A percentile compares a stretch with the other conserved stretches of the same genome.
phyloP scores from a whole-genome alignment of 345 rosid genomes.

The Dovyalis caffra region DNA sequence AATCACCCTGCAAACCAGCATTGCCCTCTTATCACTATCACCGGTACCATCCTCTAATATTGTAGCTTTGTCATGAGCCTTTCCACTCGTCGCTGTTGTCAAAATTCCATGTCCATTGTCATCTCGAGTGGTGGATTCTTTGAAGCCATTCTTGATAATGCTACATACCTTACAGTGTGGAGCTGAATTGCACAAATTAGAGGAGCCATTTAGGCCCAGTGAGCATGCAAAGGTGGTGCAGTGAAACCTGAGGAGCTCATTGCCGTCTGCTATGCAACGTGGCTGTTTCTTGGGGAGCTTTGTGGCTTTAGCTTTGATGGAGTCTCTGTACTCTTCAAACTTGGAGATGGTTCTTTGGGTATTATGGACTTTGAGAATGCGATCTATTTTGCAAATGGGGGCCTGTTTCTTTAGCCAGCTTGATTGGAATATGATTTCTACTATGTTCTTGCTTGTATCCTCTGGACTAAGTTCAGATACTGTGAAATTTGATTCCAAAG shows the following conservation, averaged over 20 bases:
- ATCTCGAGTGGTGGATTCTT: conserved; percentile 12
- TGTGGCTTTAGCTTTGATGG: conserved; percentile 62
- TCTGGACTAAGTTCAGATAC: conserved; percentile 69
- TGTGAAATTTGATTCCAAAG: conserved; percentile 16
- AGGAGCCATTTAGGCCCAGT: conserved; percentile 57
- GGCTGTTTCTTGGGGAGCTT: conserved; percentile 61
- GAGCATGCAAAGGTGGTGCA: conserved; percentile 57
- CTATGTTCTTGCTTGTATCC: conserved; percentile 85
- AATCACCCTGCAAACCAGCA: conserved; percentile 79
- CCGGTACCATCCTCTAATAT: conserved; percentile 15
- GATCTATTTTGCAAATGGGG: conserved; percentile 61
- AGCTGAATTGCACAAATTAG: conserved; percentile 58
- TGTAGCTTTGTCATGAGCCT: conserved; percentile 58
- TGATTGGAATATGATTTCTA: conserved; percentile 85
- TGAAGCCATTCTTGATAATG: conserved; percentile 67
- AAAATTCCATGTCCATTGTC: conserved; percentile 43
- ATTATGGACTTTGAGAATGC: conserved; percentile 76
- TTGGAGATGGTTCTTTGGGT: conserved; percentile 59
- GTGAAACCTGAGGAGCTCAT: conserved; percentile 77
- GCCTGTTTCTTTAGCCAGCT: conserved; percentile 76
- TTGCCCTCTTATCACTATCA: conserved; percentile 46
- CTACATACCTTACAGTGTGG: conserved; percentile 55
- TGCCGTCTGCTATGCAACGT: conserved; percentile 80
- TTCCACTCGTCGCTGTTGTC: conserved; percentile 77
- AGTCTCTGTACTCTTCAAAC: conserved; percentile 74